Conservation (phyloP, 345 rosid species). For the Eucalyptus curtisii region DNA sequence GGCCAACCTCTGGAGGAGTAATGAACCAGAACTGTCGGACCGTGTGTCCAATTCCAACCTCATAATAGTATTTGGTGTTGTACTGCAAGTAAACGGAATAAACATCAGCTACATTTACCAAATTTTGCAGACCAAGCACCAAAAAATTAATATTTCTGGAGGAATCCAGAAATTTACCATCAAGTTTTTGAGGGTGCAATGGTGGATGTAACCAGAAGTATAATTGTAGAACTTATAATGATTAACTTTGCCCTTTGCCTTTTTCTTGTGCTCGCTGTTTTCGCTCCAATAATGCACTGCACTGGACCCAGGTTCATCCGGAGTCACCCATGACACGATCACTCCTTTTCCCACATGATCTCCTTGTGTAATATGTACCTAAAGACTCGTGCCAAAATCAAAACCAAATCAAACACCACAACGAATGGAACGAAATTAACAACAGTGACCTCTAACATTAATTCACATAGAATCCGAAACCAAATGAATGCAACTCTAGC, state of each 20-base stretch:
- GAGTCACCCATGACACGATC: slow-evolving; percentile 89
- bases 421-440: background rate
- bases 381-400: background rate
- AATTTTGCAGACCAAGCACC: background rate
- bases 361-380: slow-evolving; percentile 95
- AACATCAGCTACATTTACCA: background rate
- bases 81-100: slow-evolving; percentile 3
- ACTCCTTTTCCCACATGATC: slow-evolving; percentile 70
- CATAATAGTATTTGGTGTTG: slow-evolving; percentile 38
- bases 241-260: slow-evolving; percentile 31
- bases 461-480: background rate
- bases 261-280: slow-evolving; percentile 15
- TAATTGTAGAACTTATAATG: slow-evolving; percentile 52
- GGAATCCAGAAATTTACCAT: slow-evolving; percentile 22
- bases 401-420: background rate
- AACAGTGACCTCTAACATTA: background rate
- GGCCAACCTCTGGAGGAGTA: slow-evolving; percentile 55
- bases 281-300: slow-evolving; percentile 60
- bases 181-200: slow-evolving; percentile 49
- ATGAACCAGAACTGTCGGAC: slow-evolving; percentile 25
- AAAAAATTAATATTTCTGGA: background rate
- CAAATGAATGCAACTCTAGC: background rate
- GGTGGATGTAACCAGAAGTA: slow-evolving; percentile 82
- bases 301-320: slow-evolving; percentile 46
- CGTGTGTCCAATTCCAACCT: slow-evolving; percentile 34